phyloP scores from a whole-genome alignment of 23 red algal genomes.

The Cyanidiococcus yangmingshanensis region DNA sequence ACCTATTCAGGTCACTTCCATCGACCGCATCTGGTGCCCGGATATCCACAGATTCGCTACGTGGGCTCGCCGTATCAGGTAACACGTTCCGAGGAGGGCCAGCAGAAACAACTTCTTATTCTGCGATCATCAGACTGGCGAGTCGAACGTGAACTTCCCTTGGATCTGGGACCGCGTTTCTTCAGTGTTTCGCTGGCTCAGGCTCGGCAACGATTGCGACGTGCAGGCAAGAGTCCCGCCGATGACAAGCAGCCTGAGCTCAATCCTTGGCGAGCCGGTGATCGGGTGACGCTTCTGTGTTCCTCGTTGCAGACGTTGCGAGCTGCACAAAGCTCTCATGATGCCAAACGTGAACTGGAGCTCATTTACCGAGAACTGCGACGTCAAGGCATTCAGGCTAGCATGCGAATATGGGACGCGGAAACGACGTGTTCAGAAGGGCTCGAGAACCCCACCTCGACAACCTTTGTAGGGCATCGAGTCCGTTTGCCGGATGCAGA shows the following conservation, averaged over 20 bases:
- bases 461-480: not conserved
- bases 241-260: constrained; percentile 19
- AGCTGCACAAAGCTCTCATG: not conserved
- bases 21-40: constrained; percentile 37
- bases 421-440: not conserved
- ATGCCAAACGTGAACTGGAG: not conserved
- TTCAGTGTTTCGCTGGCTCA: constrained; percentile 24
- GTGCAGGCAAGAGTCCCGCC: not conserved
- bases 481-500: constrained; percentile 22
- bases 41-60: constrained; percentile 28
- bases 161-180: constrained; percentile 54
- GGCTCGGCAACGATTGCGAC: constrained; percentile 22
- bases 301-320: not conserved
- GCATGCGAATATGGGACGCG: not conserved
- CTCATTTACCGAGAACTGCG: not conserved
- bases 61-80: constrained; percentile 68
- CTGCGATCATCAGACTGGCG: constrained; percentile 40
- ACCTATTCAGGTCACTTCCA: constrained; percentile 74
- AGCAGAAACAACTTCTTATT: constrained; percentile 48
- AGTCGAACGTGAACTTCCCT: constrained; percentile 36
- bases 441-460: not conserved
- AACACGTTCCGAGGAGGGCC: constrained; percentile 47
- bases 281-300: constrained; percentile 35
- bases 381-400: not conserved
- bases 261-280: constrained; percentile 17